These are phyloP conservation scores for Hypomontagnella monticulosa DNA, from an alignment of 495 filamentous ascomycete genomes.

Conservation along the genomic window DNA sequence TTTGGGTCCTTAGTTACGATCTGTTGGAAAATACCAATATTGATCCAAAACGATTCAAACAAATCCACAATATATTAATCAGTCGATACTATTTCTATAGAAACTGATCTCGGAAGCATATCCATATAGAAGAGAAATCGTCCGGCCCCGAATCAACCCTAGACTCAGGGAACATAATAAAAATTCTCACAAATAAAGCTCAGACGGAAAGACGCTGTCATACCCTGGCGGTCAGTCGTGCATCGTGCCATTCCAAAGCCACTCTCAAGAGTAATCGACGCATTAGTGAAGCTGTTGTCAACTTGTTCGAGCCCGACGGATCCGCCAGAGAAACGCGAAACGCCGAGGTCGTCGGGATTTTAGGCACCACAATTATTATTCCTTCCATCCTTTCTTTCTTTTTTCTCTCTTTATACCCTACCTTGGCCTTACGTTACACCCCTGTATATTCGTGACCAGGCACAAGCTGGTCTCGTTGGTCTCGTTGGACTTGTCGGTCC, in stretches of 20 bases:
- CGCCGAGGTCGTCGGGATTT: conserved; percentile 39
- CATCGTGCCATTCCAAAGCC: conserved; percentile 26
- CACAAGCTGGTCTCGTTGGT: conserved; percentile 31
- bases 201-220: conserved; percentile 14
- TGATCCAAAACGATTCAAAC: conserved; percentile 22
- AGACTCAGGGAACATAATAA: conserved; percentile 17
- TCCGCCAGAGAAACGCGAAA: conserved; percentile 38
- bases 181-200: neutral
- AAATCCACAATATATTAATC: conserved; percentile 30
- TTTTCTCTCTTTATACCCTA: conserved; percentile 15
- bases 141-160: conserved; percentile 14
- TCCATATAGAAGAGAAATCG: conserved; percentile 12
- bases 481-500: conserved; percentile 5
- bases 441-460: conserved; percentile 41
- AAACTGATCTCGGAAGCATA: conserved; percentile 10
- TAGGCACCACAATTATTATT: conserved; percentile 36
- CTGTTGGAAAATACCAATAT: neutral
- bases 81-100: conserved; percentile 18
- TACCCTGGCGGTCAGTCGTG: neutral
- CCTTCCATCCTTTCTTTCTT: conserved; percentile 17
- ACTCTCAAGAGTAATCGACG: conserved; percentile 2
- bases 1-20: neutral
- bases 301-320: conserved; percentile 38
- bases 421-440: conserved; percentile 38
- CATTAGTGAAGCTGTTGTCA: conserved; percentile 19